A percentile compares a stretch with the other conserved stretches of the same genome.
phyloP scores from a whole-genome alignment of 2,329 filamentous ascomycete genomes.

The Colletotrichum higginsianum region DNA sequence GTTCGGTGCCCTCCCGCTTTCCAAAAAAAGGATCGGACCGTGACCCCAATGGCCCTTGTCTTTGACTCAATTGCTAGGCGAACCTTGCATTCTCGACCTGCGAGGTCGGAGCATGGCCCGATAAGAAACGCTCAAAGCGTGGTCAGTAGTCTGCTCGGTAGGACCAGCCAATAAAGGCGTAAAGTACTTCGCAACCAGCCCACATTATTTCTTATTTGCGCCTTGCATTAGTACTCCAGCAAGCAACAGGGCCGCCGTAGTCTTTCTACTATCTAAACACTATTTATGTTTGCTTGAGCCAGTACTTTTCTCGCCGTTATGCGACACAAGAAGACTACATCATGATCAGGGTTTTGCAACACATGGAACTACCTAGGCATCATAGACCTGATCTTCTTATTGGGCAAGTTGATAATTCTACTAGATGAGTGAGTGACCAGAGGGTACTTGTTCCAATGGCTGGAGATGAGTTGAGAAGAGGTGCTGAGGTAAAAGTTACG shows the following conservation, averaged over 20 bases:
- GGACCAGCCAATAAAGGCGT: background rate
- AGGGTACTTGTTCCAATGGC: too few species aligned
- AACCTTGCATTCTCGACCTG: background rate
- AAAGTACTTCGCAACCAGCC: background rate
- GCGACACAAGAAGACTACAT: slow-evolving; percentile 25
- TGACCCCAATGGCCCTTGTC: background rate
- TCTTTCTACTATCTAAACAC: too few species aligned
- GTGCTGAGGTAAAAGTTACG: too few species aligned
- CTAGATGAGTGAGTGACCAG: too few species aligned
- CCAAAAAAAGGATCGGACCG: background rate
- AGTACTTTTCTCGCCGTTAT: slow-evolving; percentile 57
- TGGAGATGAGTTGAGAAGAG: too few species aligned
- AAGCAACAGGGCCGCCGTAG: too few species aligned
- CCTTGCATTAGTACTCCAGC: too few species aligned
- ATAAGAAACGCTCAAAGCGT: background rate
- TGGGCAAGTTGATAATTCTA: slow-evolving; percentile 55
- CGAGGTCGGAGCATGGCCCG: background rate
- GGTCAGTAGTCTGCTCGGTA: background rate
- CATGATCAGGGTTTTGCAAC: slow-evolving; percentile 59
- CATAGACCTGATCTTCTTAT: slow-evolving; percentile 62
- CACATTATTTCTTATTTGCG: too few species aligned
- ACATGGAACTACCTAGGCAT: slow-evolving; percentile 61
- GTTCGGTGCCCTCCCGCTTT: background rate
- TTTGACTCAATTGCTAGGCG: background rate
- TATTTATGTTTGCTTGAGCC: slow-evolving; percentile 63